These are phyloP conservation scores for Hyphopichia homilentoma DNA, from an alignment of 805 yeast genomes.

Conservation along the genomic window DNA sequence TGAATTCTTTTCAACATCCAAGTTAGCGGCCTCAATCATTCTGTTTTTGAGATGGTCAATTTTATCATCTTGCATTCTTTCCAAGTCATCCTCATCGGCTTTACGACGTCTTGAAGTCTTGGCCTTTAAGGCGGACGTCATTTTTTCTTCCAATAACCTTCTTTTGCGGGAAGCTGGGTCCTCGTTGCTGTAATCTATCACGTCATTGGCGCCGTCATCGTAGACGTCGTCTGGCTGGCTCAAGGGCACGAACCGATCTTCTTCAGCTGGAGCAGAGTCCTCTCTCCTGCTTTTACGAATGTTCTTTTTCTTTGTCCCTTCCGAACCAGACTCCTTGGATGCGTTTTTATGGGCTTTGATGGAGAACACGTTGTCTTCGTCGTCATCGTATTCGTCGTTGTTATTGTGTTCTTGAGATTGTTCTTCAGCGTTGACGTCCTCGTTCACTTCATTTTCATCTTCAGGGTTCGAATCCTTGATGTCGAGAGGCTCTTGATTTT, in stretches of 20 bases:
- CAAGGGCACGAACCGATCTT: slow-evolving; percentile 11
- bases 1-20: slow-evolving; percentile 59
- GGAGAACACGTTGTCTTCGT: slow-evolving; percentile 20
- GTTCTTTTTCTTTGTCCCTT: slow-evolving; percentile 23
- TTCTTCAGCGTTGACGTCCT: slow-evolving; percentile 1
- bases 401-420: slow-evolving; percentile 4
- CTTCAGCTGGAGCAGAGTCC: slow-evolving; percentile 4
- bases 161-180: slow-evolving; percentile 50
- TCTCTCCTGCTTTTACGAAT: slow-evolving; percentile 19
- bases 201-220: slow-evolving; percentile 6
- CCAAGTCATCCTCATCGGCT: slow-evolving; percentile 89
- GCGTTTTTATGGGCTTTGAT: slow-evolving; percentile 19
- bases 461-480: background rate
- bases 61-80: slow-evolving; percentile 90
- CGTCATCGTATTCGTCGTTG: slow-evolving; percentile 10
- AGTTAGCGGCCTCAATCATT: slow-evolving; percentile 85
- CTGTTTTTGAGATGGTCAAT: slow-evolving; percentile 76
- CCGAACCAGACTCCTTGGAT: slow-evolving; percentile 6
- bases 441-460: background rate
- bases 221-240: background rate
- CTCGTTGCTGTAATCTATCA: slow-evolving; percentile 20
- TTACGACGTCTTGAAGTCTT: slow-evolving; percentile 57
- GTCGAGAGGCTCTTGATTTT: background rate
- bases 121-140: slow-evolving; percentile 72
- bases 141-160: slow-evolving; percentile 72